A percentile compares a stretch with the other conserved stretches of the same genome.
phyloP scores from a whole-genome alignment of 345 rosid genomes.

The Lumnitzera littorea region DNA sequence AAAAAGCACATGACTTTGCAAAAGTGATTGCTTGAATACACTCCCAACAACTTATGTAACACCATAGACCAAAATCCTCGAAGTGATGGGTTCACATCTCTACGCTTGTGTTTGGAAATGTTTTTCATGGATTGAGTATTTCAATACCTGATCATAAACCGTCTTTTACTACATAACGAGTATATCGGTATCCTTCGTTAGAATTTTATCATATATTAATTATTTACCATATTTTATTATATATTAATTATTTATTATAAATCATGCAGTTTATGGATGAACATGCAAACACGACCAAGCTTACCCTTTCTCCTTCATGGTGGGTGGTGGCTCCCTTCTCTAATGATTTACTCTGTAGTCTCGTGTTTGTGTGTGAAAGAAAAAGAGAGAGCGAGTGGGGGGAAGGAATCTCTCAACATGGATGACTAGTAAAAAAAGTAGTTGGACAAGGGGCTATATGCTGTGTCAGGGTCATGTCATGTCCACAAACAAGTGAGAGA shows the following conservation, averaged over 20 bases:
- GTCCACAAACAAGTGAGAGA: not conserved
- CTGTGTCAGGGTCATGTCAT: slow-evolving; percentile 7
- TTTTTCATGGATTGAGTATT: too few relatives aligned
- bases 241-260: too few relatives aligned
- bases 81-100: too few relatives aligned
- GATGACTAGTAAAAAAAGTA: not conserved
- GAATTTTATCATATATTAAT: too few relatives aligned
- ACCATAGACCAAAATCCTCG: slow-evolving; percentile 10
- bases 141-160: too few relatives aligned
- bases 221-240: too few relatives aligned
- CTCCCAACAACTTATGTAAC: slow-evolving; percentile 23
- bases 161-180: too few relatives aligned
- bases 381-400: not conserved
- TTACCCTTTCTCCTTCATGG: too few relatives aligned
- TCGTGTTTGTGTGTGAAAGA: slow-evolving; percentile 10
- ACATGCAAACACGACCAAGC: too few relatives aligned
- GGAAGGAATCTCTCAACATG: slow-evolving; percentile 11
- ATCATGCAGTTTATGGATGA: too few relatives aligned
- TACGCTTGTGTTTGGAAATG: too few relatives aligned
- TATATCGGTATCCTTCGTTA: too few relatives aligned
- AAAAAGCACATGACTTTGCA: slow-evolving; percentile 34
- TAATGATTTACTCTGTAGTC: slow-evolving; percentile 9
- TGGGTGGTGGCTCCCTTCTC: slow-evolving; percentile 27
- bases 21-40: slow-evolving; percentile 46
- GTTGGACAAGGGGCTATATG: not conserved